Evolutionary conservation across 2,329 filamentous ascomycete genomes (phyloP).

Genomic region (Aspergillus glaucus): DNA sequence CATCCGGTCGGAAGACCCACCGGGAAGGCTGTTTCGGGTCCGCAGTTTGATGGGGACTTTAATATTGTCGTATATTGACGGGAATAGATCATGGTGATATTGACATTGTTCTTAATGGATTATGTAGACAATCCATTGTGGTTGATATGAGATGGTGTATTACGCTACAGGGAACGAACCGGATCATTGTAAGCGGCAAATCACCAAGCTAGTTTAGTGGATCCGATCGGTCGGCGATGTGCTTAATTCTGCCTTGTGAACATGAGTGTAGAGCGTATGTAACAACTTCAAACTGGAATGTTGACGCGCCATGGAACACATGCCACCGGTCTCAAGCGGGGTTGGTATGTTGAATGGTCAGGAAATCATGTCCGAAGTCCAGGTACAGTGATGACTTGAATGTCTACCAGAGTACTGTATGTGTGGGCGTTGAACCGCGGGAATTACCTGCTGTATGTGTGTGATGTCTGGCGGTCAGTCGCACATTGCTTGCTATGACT

Average conservation of each 20-base stretch:
- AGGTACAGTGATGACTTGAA: background rate
- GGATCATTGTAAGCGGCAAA: background rate
- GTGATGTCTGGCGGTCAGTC: background rate
- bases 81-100: no score
- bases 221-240: conserved; percentile 15
- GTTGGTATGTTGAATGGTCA: background rate
- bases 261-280: background rate
- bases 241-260: conserved; percentile 3
- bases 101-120: no score
- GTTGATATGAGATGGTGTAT: no score
- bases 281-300: background rate
- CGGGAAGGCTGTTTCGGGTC: no score
- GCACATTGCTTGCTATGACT: no score
- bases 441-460: background rate
- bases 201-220: conserved; percentile 15
- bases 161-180: background rate
- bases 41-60: no score
- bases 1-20: no score
- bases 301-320: background rate
- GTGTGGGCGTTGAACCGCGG: no score
- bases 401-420: background rate
- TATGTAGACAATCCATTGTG: no score
- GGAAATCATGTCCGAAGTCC: background rate
- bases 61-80: no score
- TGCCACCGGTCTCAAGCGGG: background rate